Percentiles rank a stretch among this genome's conserved stretches.
These are phyloP conservation scores for Zygoascus biomembranicola DNA, from an alignment of 805 yeast genomes.

Conservation along the genomic window DNA sequence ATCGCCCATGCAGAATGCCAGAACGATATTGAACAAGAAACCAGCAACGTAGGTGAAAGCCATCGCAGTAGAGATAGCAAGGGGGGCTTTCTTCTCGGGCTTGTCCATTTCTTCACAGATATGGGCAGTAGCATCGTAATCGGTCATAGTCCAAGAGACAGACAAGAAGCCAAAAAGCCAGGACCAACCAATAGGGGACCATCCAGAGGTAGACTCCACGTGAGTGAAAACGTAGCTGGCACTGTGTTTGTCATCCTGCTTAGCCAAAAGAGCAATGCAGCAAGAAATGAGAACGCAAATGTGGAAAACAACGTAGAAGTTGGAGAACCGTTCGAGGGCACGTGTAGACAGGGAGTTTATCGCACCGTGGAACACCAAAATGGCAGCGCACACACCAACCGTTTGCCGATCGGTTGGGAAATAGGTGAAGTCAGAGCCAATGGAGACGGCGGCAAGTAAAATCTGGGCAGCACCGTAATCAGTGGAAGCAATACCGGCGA, in stretches of 20 bases:
- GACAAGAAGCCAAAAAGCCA: conserved; percentile 73
- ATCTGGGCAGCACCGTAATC: conserved; percentile 30
- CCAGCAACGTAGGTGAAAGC: conserved; percentile 61
- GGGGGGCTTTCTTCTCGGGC: conserved; percentile 69
- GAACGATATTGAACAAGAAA: conserved; percentile 60
- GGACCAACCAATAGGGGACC: conserved; percentile 66
- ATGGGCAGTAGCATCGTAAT: conserved; percentile 74
- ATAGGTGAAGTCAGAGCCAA: conserved; percentile 26
- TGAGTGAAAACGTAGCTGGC: conserved; percentile 27
- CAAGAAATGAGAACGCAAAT: conserved; percentile 13
- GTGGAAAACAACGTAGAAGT: conserved; percentile 16
- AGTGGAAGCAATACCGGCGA: conserved; percentile 30
- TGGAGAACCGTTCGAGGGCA: conserved; percentile 15
- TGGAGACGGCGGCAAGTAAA: conserved; percentile 28
- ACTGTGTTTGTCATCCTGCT: conserved; percentile 15
- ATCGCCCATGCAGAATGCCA: conserved; percentile 66
- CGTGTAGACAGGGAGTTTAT: conserved; percentile 16
- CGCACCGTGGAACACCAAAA: conserved; percentile 14
- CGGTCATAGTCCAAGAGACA: conserved; percentile 71
- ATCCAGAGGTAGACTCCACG: conserved; percentile 27
- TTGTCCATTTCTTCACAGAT: conserved; percentile 73
- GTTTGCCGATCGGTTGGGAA: conserved; percentile 23
- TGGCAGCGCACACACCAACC: conserved; percentile 25
- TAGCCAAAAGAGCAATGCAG: conserved; percentile 15
- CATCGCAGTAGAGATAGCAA: conserved; percentile 61